Evolutionary conservation across 768 basidiomycete genomes (phyloP).

Genomic region (Lactarius evosmus): DNA sequence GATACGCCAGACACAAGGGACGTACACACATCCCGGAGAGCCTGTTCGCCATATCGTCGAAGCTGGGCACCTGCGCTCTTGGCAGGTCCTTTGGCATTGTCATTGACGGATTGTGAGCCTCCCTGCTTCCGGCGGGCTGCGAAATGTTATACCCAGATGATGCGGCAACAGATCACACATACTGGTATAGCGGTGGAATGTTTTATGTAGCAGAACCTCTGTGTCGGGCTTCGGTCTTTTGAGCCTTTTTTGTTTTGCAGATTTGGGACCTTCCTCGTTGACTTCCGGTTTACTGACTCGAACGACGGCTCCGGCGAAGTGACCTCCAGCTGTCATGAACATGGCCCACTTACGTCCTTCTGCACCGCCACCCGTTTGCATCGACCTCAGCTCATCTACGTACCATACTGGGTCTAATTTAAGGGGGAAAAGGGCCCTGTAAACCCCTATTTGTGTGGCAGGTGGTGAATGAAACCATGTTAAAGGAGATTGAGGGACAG

Average conservation of each 20-base stretch:
- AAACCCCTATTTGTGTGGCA: constrained; percentile 86
- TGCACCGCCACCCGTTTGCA: constrained; percentile 51
- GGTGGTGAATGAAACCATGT: constrained; percentile 90
- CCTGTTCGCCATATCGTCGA: constrained; percentile 93
- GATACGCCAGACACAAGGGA: neutral
- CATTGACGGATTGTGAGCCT: constrained; percentile 88
- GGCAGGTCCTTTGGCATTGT: constrained; percentile 89
- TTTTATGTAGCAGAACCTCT: constrained; percentile 86
- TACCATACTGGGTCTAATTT: constrained; percentile 43
- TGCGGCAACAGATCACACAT: constrained; percentile 34
- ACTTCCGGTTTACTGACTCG: constrained; percentile 54
- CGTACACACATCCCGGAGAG: constrained; percentile 74
- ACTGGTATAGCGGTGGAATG: constrained; percentile 99
- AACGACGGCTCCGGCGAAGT: constrained; percentile 92
- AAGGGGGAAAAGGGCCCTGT: constrained; percentile 68
- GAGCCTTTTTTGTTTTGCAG: constrained; percentile 39
- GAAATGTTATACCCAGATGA: neutral
- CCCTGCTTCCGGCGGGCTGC: constrained; percentile 96
- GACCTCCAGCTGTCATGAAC: constrained; percentile 97
- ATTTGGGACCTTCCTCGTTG: constrained; percentile 39
- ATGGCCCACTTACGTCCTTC: constrained; percentile 82
- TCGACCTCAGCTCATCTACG: constrained; percentile 56
- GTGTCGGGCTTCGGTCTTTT: constrained; percentile 71
- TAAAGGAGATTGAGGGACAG: constrained; percentile 59
- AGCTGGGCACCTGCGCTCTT: constrained; percentile 92